phyloP scores from a whole-genome alignment of 1,284 basidiomycete species.

The Sphagnurus paluster region DNA sequence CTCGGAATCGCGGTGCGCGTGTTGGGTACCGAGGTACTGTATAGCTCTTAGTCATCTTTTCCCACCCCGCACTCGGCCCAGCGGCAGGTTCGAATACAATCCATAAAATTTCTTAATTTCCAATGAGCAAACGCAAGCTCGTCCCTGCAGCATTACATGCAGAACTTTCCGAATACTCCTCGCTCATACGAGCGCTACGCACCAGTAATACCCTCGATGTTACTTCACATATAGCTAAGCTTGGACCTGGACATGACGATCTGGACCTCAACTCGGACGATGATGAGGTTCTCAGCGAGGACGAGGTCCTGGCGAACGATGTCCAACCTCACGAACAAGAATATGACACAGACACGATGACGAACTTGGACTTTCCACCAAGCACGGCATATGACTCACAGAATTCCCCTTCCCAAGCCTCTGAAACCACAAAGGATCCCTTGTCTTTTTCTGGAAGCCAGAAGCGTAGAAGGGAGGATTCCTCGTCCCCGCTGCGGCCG shows the following conservation, averaged over 20 bases:
- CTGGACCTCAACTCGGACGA: conserved; percentile 12
- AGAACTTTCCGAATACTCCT: conserved; percentile 64
- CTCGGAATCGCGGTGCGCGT: conserved; percentile 20
- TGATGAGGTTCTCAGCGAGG: conserved; percentile 12
- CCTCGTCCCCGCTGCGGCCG: conserved; percentile 14
- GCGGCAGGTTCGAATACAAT: too few species aligned
- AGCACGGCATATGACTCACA: conserved; percentile 12
- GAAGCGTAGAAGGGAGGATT: conserved; percentile 14
- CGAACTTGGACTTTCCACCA: conserved; percentile 4
- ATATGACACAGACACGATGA: conserved; percentile 8
- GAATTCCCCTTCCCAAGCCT: conserved; percentile 4
- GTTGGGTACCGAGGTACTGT: conserved; percentile 37
- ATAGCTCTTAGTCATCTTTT: conserved; percentile 46
- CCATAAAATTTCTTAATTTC: conserved; percentile 1
- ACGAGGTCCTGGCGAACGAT: conserved; percentile 1
- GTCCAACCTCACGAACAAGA: conserved; percentile 1
- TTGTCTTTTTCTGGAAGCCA: conserved; percentile 8
- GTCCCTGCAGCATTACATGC: conserved; percentile 53
- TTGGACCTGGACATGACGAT: conserved; percentile 28
- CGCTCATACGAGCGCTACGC: conserved; percentile 57
- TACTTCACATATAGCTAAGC: conserved; percentile 35
- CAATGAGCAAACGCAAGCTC: conserved; percentile 42
- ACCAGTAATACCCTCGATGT: conserved; percentile 56
- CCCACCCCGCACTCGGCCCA: conserved; percentile 19
- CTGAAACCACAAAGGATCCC: conserved; percentile 5